phyloP scores from a whole-genome alignment of 768 basidiomycete genomes.

The Leccinellum albellum region DNA sequence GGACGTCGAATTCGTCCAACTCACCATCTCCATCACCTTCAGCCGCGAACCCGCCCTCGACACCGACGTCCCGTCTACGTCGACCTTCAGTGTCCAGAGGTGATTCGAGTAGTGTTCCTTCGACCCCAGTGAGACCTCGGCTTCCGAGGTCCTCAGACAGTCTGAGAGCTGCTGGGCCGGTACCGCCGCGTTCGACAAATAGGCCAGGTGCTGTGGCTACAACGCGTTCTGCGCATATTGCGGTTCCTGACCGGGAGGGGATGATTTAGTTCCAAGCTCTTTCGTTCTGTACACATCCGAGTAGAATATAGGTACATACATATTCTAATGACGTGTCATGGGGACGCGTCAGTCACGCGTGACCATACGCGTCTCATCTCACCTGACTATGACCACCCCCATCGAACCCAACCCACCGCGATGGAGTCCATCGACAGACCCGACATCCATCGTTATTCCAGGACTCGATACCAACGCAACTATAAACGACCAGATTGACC shows the following conservation, averaged over 20 bases:
- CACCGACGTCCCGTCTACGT: slow-evolving; percentile 26
- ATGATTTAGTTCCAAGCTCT: slow-evolving; percentile 48
- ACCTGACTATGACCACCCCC: slow-evolving; percentile 32
- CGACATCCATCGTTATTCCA: slow-evolving; percentile 60
- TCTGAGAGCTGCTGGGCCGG: slow-evolving; percentile 45
- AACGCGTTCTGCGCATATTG: slow-evolving; percentile 46
- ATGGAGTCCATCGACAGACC: slow-evolving; percentile 66
- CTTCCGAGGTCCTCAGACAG: slow-evolving; percentile 26
- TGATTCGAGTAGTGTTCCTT: slow-evolving; percentile 26
- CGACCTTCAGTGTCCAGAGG: slow-evolving; percentile 23
- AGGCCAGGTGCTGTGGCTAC: slow-evolving; percentile 52
- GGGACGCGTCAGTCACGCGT: slow-evolving; percentile 22
- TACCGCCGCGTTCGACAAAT: slow-evolving; percentile 63
- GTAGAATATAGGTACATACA: too few species aligned
- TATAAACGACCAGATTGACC: slow-evolving; percentile 81
- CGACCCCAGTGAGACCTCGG: slow-evolving; percentile 18
- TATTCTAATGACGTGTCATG: too few species aligned
- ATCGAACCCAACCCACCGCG: slow-evolving; percentile 60
- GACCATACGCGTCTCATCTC: slow-evolving; percentile 20
- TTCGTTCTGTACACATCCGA: too few species aligned
- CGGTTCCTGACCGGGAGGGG: slow-evolving; percentile 54
- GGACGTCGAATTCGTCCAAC: slow-evolving; percentile 8
- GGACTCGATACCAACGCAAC: slow-evolving; percentile 70
- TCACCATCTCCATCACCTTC: slow-evolving; percentile 18
- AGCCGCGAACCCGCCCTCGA: slow-evolving; percentile 17